Evolutionary conservation across 139 green algal genomes (phyloP).

Genomic region (Monoraphidium neglectum): DNA sequence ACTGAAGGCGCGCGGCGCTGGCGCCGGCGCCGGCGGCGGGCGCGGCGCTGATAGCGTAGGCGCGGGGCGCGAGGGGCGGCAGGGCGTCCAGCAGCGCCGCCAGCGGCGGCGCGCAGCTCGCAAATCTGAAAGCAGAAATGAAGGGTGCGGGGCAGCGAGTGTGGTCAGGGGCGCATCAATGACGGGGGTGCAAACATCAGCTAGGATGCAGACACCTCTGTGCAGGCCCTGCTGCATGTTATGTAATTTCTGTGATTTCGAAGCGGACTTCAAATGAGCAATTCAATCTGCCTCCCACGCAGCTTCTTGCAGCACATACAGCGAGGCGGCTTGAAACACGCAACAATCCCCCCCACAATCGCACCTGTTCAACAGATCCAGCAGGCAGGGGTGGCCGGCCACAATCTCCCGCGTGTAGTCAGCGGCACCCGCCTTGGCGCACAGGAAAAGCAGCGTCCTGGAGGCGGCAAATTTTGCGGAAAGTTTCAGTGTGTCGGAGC

Average conservation of each 20-base stretch:
- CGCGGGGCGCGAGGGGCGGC: constrained; percentile 71
- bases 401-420: constrained; percentile 68
- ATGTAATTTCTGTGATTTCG: neutral
- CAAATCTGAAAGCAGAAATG: constrained; percentile 38
- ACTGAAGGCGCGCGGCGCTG: constrained; percentile 44
- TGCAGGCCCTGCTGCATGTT: too few species aligned
- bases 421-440: constrained; percentile 48
- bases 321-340: neutral
- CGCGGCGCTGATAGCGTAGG: constrained; percentile 83
- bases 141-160: too few species aligned
- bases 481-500: constrained; percentile 19
- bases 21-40: constrained; percentile 40
- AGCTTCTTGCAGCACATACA: too few species aligned
- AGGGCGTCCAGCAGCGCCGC: constrained; percentile 83
- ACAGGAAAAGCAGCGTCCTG: constrained; percentile 62
- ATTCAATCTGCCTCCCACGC: too few species aligned
- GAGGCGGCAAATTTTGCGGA: constrained; percentile 64
- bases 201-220: too few species aligned
- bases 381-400: constrained; percentile 60
- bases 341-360: too few species aligned
- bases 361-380: constrained; percentile 74
- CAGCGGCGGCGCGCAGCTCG: constrained; percentile 78
- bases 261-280: neutral
- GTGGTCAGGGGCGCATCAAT: too few species aligned
- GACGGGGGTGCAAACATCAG: too few species aligned